A percentile compares a stretch with the other conserved stretches of the same genome.
Conservation (phyloP, 495 filamentous ascomycete genomes). For the Xanthoparmelia taractica region DNA sequence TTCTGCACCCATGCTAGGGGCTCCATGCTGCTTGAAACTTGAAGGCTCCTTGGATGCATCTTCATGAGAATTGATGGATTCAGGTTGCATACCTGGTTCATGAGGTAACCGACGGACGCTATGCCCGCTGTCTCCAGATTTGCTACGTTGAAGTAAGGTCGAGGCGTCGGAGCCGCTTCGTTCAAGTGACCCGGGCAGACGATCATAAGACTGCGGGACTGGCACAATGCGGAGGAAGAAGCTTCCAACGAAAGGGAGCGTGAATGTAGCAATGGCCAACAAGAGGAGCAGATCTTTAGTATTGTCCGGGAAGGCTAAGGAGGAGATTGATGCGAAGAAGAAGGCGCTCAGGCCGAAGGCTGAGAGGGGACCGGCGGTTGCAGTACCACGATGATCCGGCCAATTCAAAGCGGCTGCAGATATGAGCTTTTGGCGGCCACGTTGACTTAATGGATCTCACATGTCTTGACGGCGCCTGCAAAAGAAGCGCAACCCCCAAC, state of each 20-base stretch:
- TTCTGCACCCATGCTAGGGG: slow-evolving; percentile 43
- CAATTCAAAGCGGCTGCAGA: slow-evolving; percentile 76
- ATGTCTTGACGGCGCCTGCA: slow-evolving; percentile 71
- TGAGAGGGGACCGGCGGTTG: slow-evolving; percentile 85
- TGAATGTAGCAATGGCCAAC: slow-evolving; percentile 70
- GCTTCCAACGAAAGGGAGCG: slow-evolving; percentile 62
- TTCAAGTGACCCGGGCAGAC: slow-evolving; percentile 47
- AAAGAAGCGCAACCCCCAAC: slow-evolving; percentile 84
- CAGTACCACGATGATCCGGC: slow-evolving; percentile 83
- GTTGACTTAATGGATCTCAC: slow-evolving; percentile 32
- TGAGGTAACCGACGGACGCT: slow-evolving; percentile 35
- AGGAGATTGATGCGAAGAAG: slow-evolving; percentile 79
- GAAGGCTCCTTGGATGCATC: slow-evolving; percentile 10
- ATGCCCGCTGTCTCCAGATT: slow-evolving; percentile 46
- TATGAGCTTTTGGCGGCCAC: background rate
- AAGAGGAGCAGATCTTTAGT: slow-evolving; percentile 73
- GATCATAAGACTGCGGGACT: slow-evolving; percentile 53
- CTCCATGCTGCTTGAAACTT: slow-evolving; percentile 24
- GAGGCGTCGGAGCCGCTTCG: slow-evolving; percentile 45
- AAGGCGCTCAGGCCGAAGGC: slow-evolving; percentile 94
- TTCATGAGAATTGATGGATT: slow-evolving; percentile 16
- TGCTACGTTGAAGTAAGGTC: slow-evolving; percentile 48
- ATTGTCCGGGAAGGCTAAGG: slow-evolving; percentile 73
- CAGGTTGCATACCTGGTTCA: slow-evolving; percentile 64
- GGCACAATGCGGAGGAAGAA: slow-evolving; percentile 77